A percentile compares a stretch with the other conserved stretches of the same genome.
phyloP scores from a whole-genome alignment of 2,329 filamentous ascomycete species.

The Sphaerostilbella broomeana region DNA sequence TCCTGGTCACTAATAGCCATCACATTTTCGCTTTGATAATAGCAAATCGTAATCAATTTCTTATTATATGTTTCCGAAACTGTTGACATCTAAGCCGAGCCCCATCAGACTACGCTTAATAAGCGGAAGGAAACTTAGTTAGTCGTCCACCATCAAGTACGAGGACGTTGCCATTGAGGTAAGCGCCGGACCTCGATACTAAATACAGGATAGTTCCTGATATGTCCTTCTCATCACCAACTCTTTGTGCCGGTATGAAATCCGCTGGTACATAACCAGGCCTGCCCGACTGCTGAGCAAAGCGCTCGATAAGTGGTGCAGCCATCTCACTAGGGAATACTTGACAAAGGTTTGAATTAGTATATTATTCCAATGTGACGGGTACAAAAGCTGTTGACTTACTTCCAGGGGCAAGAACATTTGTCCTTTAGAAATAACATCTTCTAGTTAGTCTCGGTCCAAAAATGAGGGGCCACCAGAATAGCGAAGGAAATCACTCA shows the following conservation, averaged over 20 bases:
- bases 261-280: constrained; percentile 31
- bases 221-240: constrained; percentile 55
- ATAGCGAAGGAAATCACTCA: constrained; percentile 21
- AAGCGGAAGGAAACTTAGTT: constrained; percentile 47
- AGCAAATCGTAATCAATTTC: not conserved
- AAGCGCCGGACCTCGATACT: constrained; percentile 57
- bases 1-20: too few species aligned
- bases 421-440: too few species aligned
- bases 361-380: not conserved
- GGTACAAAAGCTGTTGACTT: constrained; percentile 24
- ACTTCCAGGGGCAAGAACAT: constrained; percentile 44
- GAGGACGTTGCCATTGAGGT: constrained; percentile 57
- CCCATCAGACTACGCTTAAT: constrained; percentile 26
- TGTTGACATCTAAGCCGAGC: not conserved
- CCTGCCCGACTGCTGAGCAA: constrained; percentile 29
- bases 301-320: constrained; percentile 37
- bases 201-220: constrained; percentile 59
- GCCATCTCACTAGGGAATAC: constrained; percentile 59
- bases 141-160: constrained; percentile 59
- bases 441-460: too few species aligned
- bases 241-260: constrained; percentile 50
- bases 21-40: not conserved
- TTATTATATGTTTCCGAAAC: not conserved
- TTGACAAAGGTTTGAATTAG: constrained; percentile 20
- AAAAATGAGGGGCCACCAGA: too few species aligned